Conservation (phyloP, 805 yeast genomes). For the Spathaspora arborariae region DNA sequence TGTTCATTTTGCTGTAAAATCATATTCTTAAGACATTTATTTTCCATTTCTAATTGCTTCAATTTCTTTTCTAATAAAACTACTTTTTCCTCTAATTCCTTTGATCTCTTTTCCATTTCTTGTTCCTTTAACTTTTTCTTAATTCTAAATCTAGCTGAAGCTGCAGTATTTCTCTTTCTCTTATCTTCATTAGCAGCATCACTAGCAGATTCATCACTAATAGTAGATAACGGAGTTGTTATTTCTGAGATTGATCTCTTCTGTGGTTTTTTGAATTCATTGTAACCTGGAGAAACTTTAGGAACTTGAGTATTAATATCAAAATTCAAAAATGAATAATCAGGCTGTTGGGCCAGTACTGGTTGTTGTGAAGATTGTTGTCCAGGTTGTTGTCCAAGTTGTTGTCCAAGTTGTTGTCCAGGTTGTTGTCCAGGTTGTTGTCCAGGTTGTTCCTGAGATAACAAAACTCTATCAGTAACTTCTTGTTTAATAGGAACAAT, state of each 20-base stretch:
- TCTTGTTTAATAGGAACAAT: constrained; percentile 12
- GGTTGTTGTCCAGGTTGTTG: too few relatives aligned
- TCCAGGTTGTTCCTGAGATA: constrained; percentile 1
- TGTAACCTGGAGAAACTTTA: background rate
- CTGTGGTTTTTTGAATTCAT: background rate
- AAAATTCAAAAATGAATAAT: constrained; percentile 2
- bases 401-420: too few relatives aligned
- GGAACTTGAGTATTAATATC: background rate
- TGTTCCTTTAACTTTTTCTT: constrained; percentile 91
- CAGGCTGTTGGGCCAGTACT: constrained; percentile 1
- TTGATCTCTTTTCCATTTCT: constrained; percentile 76
- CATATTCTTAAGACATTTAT: constrained; percentile 74
- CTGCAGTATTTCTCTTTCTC: constrained; percentile 86
- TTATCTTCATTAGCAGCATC: constrained; percentile 56
- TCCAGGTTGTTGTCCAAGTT: background rate
- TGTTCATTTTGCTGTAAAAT: constrained; percentile 76
- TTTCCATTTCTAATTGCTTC: constrained; percentile 89
- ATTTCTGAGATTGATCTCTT: background rate
- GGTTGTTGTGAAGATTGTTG: constrained; percentile 1
- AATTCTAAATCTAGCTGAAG: constrained; percentile 88
- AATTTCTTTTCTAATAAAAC: constrained; percentile 65
- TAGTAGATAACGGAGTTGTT: background rate
- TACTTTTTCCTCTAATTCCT: constrained; percentile 68
- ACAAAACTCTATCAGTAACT: background rate
- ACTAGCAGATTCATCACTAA: background rate